phyloP scores from a whole-genome alignment of 345 rosid genomes.

The Linum tenue region DNA sequence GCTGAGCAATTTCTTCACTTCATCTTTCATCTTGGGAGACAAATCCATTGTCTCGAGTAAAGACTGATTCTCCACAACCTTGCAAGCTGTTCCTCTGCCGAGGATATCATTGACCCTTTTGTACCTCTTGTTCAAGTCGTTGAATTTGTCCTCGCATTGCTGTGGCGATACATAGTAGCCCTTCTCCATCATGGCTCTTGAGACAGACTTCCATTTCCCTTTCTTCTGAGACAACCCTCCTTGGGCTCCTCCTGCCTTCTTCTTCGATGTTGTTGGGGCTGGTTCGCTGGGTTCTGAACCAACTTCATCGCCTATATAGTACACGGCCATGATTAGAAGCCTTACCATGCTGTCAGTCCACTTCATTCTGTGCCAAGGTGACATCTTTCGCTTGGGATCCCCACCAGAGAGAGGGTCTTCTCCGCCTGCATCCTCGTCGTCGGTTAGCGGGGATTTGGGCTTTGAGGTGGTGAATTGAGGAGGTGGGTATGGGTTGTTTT shows the following conservation, averaged over 20 bases:
- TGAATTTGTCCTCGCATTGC: slow-evolving; percentile 95
- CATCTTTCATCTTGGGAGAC: slow-evolving; percentile 67
- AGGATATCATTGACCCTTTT: slow-evolving; percentile 94
- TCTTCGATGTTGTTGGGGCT: slow-evolving; percentile 19
- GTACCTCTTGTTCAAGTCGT: slow-evolving; percentile 92
- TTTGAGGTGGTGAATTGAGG: slow-evolving; percentile 30
- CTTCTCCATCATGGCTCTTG: slow-evolving; percentile 92
- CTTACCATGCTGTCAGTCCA: slow-evolving; percentile 93
- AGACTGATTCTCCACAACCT: slow-evolving; percentile 82
- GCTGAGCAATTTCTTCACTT: slow-evolving; percentile 67
- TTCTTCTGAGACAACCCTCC: slow-evolving; percentile 77
- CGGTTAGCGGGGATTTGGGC: slow-evolving; percentile 50
- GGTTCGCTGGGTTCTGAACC: slow-evolving; percentile 50
- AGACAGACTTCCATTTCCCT: slow-evolving; percentile 97
- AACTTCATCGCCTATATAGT: slow-evolving; percentile 82
- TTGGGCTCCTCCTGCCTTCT: slow-evolving; percentile 16
- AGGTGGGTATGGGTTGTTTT: slow-evolving; percentile 21
- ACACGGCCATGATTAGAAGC: slow-evolving; percentile 76
- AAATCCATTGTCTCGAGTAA: slow-evolving; percentile 78
- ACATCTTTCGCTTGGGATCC: slow-evolving; percentile 53
- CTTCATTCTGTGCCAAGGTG: slow-evolving; percentile 98
- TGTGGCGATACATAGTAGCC: slow-evolving; percentile 96
- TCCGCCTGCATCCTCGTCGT: slow-evolving; percentile 60
- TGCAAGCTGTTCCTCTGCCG: slow-evolving; percentile 84
- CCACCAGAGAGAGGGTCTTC: slow-evolving; percentile 57